phyloP scores from a whole-genome alignment of 352 stramenopile genomes.

The Phytophthora ohioensis region DNA sequence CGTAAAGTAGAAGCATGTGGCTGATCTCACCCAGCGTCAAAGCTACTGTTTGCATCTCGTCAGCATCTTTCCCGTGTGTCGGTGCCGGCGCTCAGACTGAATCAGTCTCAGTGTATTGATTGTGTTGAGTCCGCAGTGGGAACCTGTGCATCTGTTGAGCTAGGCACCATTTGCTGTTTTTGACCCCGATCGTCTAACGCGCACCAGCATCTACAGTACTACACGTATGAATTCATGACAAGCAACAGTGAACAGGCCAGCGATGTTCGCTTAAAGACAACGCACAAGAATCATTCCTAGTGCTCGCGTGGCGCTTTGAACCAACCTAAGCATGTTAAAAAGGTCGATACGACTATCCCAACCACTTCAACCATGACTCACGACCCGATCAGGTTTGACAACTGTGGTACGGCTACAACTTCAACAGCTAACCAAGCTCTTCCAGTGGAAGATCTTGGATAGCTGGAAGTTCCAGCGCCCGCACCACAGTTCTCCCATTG shows the following conservation, averaged over 20 bases:
- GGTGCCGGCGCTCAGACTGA: no score
- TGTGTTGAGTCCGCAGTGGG: neutral
- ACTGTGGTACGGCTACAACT: constrained; percentile 22
- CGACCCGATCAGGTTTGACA: constrained; percentile 21
- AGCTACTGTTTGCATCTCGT: constrained; percentile 1
- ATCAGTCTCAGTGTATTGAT: neutral
- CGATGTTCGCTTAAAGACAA: neutral
- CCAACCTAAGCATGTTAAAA: neutral
- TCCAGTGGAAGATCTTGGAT: no score
- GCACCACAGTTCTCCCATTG: neutral
- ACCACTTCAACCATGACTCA: constrained; percentile 14
- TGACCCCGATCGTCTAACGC: no score
- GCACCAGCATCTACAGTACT: no score
- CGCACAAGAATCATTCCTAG: no score
- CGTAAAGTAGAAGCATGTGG: constrained; percentile 6
- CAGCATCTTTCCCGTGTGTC: constrained; percentile 1
- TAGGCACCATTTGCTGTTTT: neutral
- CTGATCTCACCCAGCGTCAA: constrained; percentile 3
- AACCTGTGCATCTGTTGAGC: neutral
- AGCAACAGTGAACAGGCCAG: neutral
- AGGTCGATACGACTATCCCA: constrained; percentile 3
- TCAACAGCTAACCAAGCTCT: constrained; percentile 16
- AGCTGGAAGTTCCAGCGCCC: neutral
- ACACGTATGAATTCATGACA: no score
- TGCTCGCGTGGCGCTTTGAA: neutral